Base-by-base conservation (phyloP, 2,329 filamentous ascomycete species). In the Aspergillus calidoustus region DNA sequence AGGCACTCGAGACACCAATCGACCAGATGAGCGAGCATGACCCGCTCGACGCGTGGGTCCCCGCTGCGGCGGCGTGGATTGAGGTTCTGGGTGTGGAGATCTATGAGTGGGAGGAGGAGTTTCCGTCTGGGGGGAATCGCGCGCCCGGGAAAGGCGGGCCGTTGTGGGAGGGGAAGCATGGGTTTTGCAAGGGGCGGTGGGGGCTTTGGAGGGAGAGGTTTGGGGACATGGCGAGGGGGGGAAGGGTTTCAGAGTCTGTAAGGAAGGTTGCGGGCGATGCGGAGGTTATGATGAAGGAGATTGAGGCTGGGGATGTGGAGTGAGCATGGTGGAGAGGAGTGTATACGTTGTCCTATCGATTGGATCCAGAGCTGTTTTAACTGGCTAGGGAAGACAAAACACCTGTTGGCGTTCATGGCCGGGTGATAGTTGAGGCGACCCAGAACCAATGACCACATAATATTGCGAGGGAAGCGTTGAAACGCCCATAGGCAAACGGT, bases 71-170 rank as follows among this genome's bases (percentile, higher is more conserved):
- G 22, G 59, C 34, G 4, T 65, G 61, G 64, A 62, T 65, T 49
- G 61, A 64, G 49, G 57, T 59, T 22, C 17, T 65, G 6, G 64
- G 61, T 7, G 56, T 58, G 30, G 55, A 57, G 5, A 65, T 65
- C 7, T 65, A 62, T 54, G 44, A 57, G 5, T 65, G 64, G 64
- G 58, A 65, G 22, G 61, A 63, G 17, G 60, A 61, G 41, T 52
- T 8, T 19, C 28, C 43, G 49, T 19, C 15, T 11, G 57, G 61
- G 34, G 9, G 11, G 17, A 7, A 3, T 11, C 46, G 34, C 19
- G 34, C 47, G 13, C 49, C 55, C 9, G 62, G 62, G 7, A 59
- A 34, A 3, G 62, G 62, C 13, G 62, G 62, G 15, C 62, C 60
- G 30, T 22, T 64, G 28, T 62, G 62, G 62, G 41, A 54, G 23